Percentiles rank a stretch among this genome's conserved stretches.
phyloP scores from a whole-genome alignment of 2,329 filamentous ascomycete genomes.

The Trichoderma sp. region DNA sequence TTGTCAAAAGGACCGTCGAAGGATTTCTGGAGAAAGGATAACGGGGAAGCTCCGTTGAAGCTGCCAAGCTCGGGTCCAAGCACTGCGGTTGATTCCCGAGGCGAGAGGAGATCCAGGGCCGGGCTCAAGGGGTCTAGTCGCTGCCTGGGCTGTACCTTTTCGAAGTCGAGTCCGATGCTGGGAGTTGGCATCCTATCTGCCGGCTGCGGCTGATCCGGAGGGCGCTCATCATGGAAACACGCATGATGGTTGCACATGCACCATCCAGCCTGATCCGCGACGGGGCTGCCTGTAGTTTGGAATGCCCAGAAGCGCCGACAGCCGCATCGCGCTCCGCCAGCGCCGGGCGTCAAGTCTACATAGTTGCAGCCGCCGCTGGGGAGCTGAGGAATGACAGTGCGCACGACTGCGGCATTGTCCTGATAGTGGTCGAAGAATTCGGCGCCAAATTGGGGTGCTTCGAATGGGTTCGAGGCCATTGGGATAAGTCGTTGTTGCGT shows the following conservation, averaged over 20 bases:
- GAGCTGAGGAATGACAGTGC: constrained; percentile 33
- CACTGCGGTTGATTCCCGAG: constrained; percentile 37
- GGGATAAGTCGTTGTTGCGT: constrained; percentile 26
- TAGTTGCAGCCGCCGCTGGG: constrained; percentile 57
- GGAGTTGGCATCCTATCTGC: constrained; percentile 24
- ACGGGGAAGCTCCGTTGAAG: constrained; percentile 30
- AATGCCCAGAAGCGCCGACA: constrained; percentile 61
- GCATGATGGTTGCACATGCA: constrained; percentile 64
- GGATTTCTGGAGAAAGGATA: constrained; percentile 37
- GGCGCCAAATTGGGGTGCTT: constrained; percentile 41
- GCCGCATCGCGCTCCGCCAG: constrained; percentile 53
- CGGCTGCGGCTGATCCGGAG: constrained; percentile 25
- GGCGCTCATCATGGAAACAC: constrained; percentile 55
- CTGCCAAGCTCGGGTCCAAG: constrained; percentile 42
- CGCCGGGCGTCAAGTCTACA: constrained; percentile 51
- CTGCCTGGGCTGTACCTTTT: constrained; percentile 42
- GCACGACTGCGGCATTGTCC: constrained; percentile 39
- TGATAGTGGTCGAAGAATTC: constrained; percentile 56
- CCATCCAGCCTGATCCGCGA: constrained; percentile 46
- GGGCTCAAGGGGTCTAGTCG: constrained; percentile 52
- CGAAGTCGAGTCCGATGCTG: constrained; percentile 48
- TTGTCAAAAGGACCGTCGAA: constrained; percentile 28
- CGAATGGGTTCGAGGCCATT: constrained; percentile 54
- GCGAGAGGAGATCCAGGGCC: constrained; percentile 44
- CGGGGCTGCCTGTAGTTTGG: constrained; percentile 33